Base-by-base conservation (phyloP, 2,329 filamentous ascomycete species). In the Pseudopithomyces chartarum region DNA sequence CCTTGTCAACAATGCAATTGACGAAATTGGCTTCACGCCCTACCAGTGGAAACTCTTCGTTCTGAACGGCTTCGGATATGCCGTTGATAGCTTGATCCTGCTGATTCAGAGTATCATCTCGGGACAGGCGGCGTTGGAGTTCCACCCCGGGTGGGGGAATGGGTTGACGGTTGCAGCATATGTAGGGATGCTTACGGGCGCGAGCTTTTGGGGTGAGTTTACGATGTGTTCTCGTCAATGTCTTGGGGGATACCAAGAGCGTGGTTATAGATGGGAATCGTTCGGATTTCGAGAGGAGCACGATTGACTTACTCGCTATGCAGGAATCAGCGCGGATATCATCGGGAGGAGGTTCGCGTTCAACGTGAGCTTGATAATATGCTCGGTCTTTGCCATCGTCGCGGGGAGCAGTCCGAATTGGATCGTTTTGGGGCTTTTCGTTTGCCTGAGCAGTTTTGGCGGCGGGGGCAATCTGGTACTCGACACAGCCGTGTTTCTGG, bases 331-430 rank as follows among this genome's bases (percentile, higher is more conserved):
- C 2, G 87, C 87, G 20, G 88, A 91, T 65, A 81, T 90, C 33
- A 86, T 90, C 58, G 88, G 88, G 6, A 81, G 88, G 42, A 84
- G 84, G 59, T 85, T 84, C 61, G 88, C 88, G 5, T 91, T 91
- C 77, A 90, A 90, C 65, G 75, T 85, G 20, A 86, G 85, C 2
- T 78, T 90, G 11, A 81, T 90, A 64, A 79, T 90, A 55, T 87
- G 84, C 65, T 83, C 85, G 3, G 69, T 85, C 6, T 86, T 87
- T 47, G 83, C 82, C 29, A 84, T 90, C 52, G 76, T 89, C 0
- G 88, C 87, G 0, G 90, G 88, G 3, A 85, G 84, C 1, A 82
- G 85, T 56, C 88, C 89, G 1, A 89, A 81, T 60, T 92, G 87
- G 87, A 76, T 82, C 1, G 82, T 84, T 0, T 79, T 91, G 12